A percentile compares a stretch with the other conserved stretches of the same genome.
Conservation (phyloP, 805 yeast genomes). For the Myxozyma udenii region DNA sequence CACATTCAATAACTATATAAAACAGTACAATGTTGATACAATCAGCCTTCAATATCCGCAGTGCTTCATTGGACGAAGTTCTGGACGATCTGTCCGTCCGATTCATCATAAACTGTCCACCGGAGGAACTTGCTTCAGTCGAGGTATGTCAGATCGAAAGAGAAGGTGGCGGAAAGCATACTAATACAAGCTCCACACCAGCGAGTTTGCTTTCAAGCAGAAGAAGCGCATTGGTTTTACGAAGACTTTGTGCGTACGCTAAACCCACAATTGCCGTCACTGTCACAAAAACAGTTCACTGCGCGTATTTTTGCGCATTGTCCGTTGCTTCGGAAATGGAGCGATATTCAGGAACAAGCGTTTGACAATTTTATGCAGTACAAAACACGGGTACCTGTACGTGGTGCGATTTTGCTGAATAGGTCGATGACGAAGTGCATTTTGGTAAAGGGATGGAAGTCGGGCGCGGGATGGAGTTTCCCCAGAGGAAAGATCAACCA, state of each 20-base stretch:
- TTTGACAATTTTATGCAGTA: slow-evolving; percentile 75
- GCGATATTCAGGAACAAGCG: slow-evolving; percentile 51
- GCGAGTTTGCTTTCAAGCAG: slow-evolving; percentile 87
- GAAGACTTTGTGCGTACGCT: slow-evolving; percentile 72
- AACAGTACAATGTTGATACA: slow-evolving; percentile 9
- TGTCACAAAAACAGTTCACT: slow-evolving; percentile 76
- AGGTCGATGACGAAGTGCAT: slow-evolving; percentile 55
- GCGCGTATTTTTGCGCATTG: slow-evolving; percentile 77
- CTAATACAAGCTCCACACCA: slow-evolving; percentile 34
- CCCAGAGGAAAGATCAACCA: slow-evolving; percentile 96
- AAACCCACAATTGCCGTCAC: slow-evolving; percentile 70
- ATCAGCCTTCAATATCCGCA: slow-evolving; percentile 43
- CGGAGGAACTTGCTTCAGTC: slow-evolving; percentile 78
- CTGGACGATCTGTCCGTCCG: slow-evolving; percentile 85
- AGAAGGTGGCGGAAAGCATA: background rate
- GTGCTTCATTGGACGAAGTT: slow-evolving; percentile 66
- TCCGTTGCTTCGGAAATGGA: slow-evolving; percentile 41
- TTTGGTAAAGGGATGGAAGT: slow-evolving; percentile 79
- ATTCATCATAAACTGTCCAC: slow-evolving; percentile 86
- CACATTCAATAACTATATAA: no score
- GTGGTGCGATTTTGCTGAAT: slow-evolving; percentile 90
- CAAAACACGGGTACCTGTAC: slow-evolving; percentile 86
- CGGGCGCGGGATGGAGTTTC: slow-evolving; percentile 80
- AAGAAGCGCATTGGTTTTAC: slow-evolving; percentile 98
- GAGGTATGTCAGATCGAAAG: slow-evolving; percentile 38